phyloP scores from a whole-genome alignment of 2,329 filamentous ascomycete species.

The Stagonosporopsis vannaccii region DNA sequence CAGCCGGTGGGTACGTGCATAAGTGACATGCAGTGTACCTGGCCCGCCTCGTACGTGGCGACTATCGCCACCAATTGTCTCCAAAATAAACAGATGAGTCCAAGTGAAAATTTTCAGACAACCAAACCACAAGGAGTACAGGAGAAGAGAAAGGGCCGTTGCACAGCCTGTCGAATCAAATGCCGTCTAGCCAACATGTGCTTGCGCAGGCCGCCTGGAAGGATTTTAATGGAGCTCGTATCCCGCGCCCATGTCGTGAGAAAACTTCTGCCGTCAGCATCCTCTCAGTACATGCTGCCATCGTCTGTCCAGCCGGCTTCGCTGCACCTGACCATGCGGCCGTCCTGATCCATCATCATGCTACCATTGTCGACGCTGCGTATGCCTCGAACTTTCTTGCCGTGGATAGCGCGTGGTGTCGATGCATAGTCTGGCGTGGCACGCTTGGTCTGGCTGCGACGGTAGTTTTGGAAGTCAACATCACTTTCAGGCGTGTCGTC shows the following conservation, averaged over 20 bases:
- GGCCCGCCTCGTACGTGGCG: constrained; percentile 34
- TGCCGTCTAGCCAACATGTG: neutral
- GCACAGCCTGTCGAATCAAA: constrained; percentile 1
- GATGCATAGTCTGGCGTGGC: constrained; percentile 52
- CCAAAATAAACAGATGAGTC: constrained; percentile 23
- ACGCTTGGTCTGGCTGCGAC: constrained; percentile 73
- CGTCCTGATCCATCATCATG: constrained; percentile 51
- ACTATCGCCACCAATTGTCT: constrained; percentile 33
- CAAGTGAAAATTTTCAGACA: constrained; percentile 22
- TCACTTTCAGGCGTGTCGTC: constrained; percentile 71
- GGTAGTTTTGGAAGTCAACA: constrained; percentile 80
- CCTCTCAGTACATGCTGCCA: constrained; percentile 42
- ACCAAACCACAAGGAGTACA: constrained; percentile 8
- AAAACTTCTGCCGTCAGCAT: neutral
- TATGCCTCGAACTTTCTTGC: constrained; percentile 53
- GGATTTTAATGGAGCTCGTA: neutral
- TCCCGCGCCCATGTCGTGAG: neutral
- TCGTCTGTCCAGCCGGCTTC: constrained; percentile 64
- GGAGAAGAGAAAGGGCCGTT: constrained; percentile 11
- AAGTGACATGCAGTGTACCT: constrained; percentile 19
- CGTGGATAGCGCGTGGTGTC: constrained; percentile 42
- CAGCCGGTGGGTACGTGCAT: constrained; percentile 8
- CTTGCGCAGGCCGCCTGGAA: neutral
- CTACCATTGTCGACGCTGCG: constrained; percentile 54
- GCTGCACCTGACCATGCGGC: constrained; percentile 56